Evolutionary conservation across 441 rosid species (phyloP).

Genomic region (Capsella rubella): DNA sequence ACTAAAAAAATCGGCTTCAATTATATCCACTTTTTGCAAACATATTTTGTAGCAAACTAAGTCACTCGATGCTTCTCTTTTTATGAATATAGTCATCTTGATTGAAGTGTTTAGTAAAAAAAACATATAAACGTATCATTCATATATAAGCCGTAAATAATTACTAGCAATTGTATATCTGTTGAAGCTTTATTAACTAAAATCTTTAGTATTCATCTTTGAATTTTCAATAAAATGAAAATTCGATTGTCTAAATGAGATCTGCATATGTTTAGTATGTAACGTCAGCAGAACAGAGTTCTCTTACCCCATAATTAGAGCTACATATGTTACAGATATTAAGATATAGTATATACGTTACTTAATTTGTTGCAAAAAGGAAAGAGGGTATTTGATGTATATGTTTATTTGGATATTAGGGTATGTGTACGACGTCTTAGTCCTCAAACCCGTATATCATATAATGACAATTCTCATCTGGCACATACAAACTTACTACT

Average conservation of each 20-base stretch:
- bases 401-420: background rate
- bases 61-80: background rate
- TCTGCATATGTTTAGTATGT: background rate
- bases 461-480: background rate
- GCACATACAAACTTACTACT: conserved; percentile 15
- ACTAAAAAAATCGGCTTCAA: background rate
- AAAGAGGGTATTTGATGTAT: background rate
- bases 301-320: too few relatives aligned
- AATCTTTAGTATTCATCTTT: background rate
- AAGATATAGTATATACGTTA: background rate
- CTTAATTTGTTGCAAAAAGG: background rate
- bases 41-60: background rate
- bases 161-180: background rate
- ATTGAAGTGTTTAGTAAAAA: background rate
- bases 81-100: background rate
- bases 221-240: background rate
- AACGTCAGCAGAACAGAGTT: too few relatives aligned
- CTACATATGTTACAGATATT: background rate
- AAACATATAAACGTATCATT: background rate
- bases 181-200: background rate
- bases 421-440: conserved; percentile 9
- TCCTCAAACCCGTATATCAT: background rate
- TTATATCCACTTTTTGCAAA: background rate
- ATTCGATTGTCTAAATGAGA: background rate
- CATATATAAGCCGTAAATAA: background rate